Base-by-base conservation (phyloP, 2,329 filamentous ascomycete species). In the Dactylonectria estremocensis region DNA sequence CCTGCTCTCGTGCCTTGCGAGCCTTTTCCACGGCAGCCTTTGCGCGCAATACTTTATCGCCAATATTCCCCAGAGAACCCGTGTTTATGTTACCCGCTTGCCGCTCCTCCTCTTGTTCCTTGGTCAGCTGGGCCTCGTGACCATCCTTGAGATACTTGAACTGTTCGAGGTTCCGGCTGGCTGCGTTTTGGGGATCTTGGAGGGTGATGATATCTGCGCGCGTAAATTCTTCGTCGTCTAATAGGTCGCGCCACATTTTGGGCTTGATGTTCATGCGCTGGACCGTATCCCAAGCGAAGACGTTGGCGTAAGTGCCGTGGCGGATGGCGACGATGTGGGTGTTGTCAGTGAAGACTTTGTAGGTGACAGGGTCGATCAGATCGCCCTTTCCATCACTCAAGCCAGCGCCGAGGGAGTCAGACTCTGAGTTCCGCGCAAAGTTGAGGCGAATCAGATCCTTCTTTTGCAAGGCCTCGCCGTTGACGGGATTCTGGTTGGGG, bases 271-370 rank as follows among this genome's bases (percentile, higher is more conserved):
- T 99, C 84, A 99, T 89, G 75, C 93, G 89, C 82, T 98, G 94
- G 43, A 99, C 90, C 1, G 97, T 99, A 77, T 99, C 97, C 89
- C 92, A 98, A 1, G 95, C 91, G 79, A 98, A 99, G 5, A 97
- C 96, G 81, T 99, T 99, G 56, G 95, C 95, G 65, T 95, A 95
- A 62, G 87, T 92, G 61, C 89, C 90, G 80, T 93, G 90, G 64
- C 90, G 88, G 70, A 99, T 87, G 16, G 95, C 95, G 52, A 98
- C 94, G 66, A 99, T 94, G 81, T 98, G 96, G 4, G 96, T 98
- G 81, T 98, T 98, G 80, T 99, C 95, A 53, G 96, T 99, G 77
- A 99, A 94, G 48, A 97, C 93, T 81, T 99, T 99, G 86, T 93
- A 98, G 0, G 95, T 98, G 53, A 99, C 95, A 0, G 96, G 97